Evolutionary conservation across 129 eudicot species (phyloP).

Genomic region (Rutidosis leptorrhynchoides): DNA sequence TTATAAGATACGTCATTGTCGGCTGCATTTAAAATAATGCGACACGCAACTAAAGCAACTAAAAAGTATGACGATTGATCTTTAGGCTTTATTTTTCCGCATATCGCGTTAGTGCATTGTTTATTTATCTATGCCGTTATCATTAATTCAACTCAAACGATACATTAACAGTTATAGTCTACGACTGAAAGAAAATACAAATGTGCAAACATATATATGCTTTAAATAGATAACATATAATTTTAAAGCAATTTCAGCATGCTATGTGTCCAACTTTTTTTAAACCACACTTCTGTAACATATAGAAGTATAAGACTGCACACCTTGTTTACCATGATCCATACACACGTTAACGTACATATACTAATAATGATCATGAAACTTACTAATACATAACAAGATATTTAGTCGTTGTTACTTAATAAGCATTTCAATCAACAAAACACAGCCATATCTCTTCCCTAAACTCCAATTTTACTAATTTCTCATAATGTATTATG

Average conservation of each 20-base stretch:
- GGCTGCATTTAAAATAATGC: constrained; percentile 1
- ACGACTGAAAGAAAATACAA: not conserved
- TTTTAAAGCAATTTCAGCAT: not conserved
- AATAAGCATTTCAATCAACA: constrained; percentile 1
- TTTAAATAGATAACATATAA: not conserved
- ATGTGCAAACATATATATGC: not conserved
- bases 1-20: not conserved
- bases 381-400: not conserved
- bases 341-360: not conserved
- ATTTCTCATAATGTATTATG: not conserved
- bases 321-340: not conserved
- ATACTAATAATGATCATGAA: not conserved
- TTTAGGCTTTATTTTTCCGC: not conserved
- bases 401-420: not conserved
- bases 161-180: not conserved
- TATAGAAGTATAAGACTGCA: not conserved
- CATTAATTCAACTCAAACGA: not conserved
- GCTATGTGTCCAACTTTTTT: not conserved
- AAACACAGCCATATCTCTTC: not conserved
- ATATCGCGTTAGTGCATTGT: not conserved
- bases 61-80: constrained; percentile 10
- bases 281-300: not conserved
- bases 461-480: not conserved
- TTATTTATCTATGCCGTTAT: not conserved
- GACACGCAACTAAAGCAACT: not conserved